Base-by-base conservation (phyloP, 1,139 yeast genomes). In the Geotrichum histeridarum region DNA sequence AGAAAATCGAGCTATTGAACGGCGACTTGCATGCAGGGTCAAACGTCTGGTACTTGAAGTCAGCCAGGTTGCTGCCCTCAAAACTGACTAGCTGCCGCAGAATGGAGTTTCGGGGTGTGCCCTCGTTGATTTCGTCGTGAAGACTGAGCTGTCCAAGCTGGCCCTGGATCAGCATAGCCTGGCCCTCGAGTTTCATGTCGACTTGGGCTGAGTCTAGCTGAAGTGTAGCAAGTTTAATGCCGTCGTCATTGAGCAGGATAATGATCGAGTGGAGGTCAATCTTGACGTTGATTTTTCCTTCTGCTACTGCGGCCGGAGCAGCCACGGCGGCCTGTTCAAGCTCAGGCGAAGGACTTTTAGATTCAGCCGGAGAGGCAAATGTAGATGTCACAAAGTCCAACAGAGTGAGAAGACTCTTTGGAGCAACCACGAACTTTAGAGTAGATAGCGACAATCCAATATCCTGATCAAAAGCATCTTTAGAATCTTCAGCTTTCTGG, bases 381-480 rank as follows among this genome's bases (percentile, higher is more conserved):
- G 98, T 91, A 49, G 90, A 86, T 64, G 90, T 74, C 1, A 86
- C 75, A 67, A 85, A 93, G 67, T 90, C 93, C 60, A 91, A 71
- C 15, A 93, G 71, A 4, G 95, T 84, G 60, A 93, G 75, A 22
- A 86, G 71, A 0, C 95, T 85, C 63, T 81, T 85, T 50, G 97
- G 81, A 0, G 95, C 82, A 11, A 91, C 72, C 1, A 87, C 85
- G 52, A 88, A 77, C 59, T 83, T 83, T 54, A 93, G 78, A 8
- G 95, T 89, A 0, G 96, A 90, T 67, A 94, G 77, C 51, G 83
- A 78, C 53, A 93, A 71, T 12, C 79, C 75, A 7, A 91, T 79
- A 60, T 80, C 81, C 67, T 88, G 96, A 62, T 90, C 96, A 6
- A 33, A 18, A 7, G 8, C 37, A 36, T 45, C 49, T 22, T 22